Evolutionary conservation across 1,284 basidiomycete genomes (phyloP).

Genomic region (Tranzscheliella williamsii): DNA sequence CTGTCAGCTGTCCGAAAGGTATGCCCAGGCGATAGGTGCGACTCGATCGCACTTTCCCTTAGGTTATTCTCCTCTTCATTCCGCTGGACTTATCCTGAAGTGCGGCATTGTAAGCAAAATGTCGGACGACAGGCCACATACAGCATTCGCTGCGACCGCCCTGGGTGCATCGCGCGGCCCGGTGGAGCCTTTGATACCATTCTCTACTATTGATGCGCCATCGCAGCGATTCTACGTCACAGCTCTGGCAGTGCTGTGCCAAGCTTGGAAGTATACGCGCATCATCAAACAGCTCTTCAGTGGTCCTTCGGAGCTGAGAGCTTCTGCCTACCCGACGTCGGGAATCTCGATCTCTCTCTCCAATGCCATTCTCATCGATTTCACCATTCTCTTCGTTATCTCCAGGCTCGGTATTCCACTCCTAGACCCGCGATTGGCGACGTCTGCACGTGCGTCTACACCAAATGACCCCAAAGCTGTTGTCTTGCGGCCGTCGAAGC

Average conservation of each 20-base stretch:
- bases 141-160: too few relatives aligned
- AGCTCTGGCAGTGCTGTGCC: conserved; percentile 64
- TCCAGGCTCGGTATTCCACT: conserved; percentile 75
- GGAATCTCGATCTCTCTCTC: conserved; percentile 66
- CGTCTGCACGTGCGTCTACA: conserved; percentile 69
- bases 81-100: too few relatives aligned
- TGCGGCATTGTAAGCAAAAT: too few relatives aligned
- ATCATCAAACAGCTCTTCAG: conserved; percentile 5
- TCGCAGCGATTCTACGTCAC: conserved; percentile 66
- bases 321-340: not conserved
- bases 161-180: conserved; percentile 3
- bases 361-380: conserved; percentile 65
- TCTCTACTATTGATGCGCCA: conserved; percentile 62
- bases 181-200: conserved; percentile 58
- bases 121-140: too few relatives aligned
- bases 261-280: conserved; percentile 59
- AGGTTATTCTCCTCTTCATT: too few relatives aligned
- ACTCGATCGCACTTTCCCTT: too few relatives aligned
- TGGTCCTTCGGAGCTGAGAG: not conserved
- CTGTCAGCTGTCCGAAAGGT: too few relatives aligned
- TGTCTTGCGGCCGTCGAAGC: conserved; percentile 68
- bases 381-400: conserved; percentile 67
- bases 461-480: conserved; percentile 72
- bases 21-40: too few relatives aligned
- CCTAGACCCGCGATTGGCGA: conserved; percentile 70